These are phyloP conservation scores for Santalum album DNA, from an alignment of 164 flowering plant species.

Conservation along the genomic window DNA sequence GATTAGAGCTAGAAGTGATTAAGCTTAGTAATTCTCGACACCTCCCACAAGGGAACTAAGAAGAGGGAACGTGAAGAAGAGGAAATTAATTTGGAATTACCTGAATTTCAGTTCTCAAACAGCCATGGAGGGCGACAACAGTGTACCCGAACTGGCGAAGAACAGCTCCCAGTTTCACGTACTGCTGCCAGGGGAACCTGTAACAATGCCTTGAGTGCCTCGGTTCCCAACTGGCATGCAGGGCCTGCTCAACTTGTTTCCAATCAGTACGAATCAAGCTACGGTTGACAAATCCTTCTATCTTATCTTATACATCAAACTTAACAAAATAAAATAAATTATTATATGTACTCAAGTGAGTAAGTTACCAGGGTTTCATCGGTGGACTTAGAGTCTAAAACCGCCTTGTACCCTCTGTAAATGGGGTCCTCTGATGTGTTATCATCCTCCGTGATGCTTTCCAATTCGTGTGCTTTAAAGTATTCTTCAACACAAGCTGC, in stretches of 20 bases:
- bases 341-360: too few species aligned
- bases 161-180: slow-evolving; percentile 65
- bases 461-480: slow-evolving; percentile 36
- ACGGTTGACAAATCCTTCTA: neutral
- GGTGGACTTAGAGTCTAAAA: slow-evolving; percentile 74
- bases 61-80: neutral
- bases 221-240: slow-evolving; percentile 97
- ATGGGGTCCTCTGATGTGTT: slow-evolving; percentile 47
- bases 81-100: slow-evolving; percentile 20
- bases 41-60: neutral
- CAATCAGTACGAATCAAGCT: neutral
- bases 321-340: too few species aligned
- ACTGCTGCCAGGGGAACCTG: slow-evolving; percentile 76
- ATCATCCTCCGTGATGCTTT: slow-evolving; percentile 9
- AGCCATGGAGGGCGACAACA: slow-evolving; percentile 80
- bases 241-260: slow-evolving; percentile 40
- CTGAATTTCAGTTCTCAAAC: slow-evolving; percentile 82
- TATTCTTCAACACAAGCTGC: slow-evolving; percentile 81
- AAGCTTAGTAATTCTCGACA: too few species aligned
- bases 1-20: too few species aligned
- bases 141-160: slow-evolving; percentile 84
- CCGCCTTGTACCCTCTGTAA: slow-evolving; percentile 65
- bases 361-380: slow-evolving; percentile 47
- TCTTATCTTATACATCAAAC: too few species aligned
- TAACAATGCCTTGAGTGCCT: slow-evolving; percentile 60